A percentile compares a stretch with the other conserved stretches of the same genome.
Evolutionary conservation across 306 rosid species (phyloP).

Genomic region (Vicia faba): DNA sequence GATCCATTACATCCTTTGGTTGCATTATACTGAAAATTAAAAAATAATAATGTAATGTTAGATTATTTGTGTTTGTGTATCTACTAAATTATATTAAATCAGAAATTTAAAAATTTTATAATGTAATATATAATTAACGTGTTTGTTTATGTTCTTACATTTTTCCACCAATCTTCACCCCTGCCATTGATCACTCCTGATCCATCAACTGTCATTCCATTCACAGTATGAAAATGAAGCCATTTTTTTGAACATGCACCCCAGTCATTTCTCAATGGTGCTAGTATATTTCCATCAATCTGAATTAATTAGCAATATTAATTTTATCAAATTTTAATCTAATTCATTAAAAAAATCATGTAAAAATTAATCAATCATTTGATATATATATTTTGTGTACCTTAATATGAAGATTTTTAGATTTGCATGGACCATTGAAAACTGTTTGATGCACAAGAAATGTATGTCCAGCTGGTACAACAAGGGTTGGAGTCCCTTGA

Average conservation of each 20-base stretch:
- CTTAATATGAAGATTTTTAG: conserved; percentile 31
- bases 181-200: conserved; percentile 36
- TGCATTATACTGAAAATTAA: conserved; percentile 18
- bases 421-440: conserved; percentile 47
- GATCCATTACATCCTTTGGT: background rate
- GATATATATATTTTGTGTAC: conserved; percentile 2
- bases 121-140: background rate
- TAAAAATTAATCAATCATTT: background rate
- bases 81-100: background rate
- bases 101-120: background rate
- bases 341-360: too few relatives aligned
- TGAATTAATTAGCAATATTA: conserved; percentile 14
- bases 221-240: background rate
- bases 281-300: conserved; percentile 37
- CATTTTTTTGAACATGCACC: conserved; percentile 27
- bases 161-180: conserved; percentile 40
- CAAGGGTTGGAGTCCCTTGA: conserved; percentile 10
- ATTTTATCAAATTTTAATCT: background rate
- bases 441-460: background rate
- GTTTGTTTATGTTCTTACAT: background rate
- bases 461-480: conserved; percentile 27
- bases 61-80: background rate
- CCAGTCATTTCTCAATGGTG: conserved; percentile 37
- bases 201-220: conserved; percentile 27
- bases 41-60: conserved; percentile 2